phyloP scores from a whole-genome alignment of 331 rosid genomes.

The Spiraea crenata region DNA sequence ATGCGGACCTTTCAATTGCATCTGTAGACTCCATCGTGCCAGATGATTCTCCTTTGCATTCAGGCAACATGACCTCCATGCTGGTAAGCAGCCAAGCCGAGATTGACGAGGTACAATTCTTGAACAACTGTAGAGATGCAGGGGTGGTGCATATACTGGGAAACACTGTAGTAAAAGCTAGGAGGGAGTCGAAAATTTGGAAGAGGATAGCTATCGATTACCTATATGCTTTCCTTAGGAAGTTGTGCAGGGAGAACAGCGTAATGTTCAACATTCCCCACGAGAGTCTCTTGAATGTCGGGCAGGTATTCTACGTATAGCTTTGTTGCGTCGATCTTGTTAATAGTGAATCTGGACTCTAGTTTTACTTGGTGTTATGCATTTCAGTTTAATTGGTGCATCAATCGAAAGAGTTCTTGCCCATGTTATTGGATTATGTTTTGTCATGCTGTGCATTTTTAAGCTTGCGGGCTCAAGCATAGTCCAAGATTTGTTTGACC shows the following conservation, averaged over 20 bases:
- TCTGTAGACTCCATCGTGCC: conserved; percentile 73
- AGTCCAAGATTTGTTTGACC: no score
- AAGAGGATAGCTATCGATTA: conserved; percentile 92
- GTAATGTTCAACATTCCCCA: conserved; percentile 96
- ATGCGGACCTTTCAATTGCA: conserved; percentile 44
- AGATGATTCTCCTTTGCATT: conserved; percentile 47
- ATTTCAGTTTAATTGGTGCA: not conserved
- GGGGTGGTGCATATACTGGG: conserved; percentile 98
- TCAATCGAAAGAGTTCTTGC: not conserved
- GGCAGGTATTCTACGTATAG: conserved; percentile 90
- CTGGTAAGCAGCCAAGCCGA: conserved; percentile 52
- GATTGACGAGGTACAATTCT: conserved; percentile 70
- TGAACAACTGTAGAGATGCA: conserved; percentile 77
- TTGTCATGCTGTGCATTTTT: no score
- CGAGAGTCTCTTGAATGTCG: conserved; percentile 90
- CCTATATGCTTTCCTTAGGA: conserved; percentile 88
- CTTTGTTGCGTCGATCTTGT: not conserved
- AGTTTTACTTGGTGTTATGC: no score
- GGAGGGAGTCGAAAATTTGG: conserved; percentile 75
- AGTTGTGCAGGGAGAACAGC: conserved; percentile 90
- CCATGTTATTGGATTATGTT: no score
- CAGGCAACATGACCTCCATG: conserved; percentile 38
- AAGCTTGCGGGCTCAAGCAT: no score
- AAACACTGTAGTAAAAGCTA: conserved; percentile 81
- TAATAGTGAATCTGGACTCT: not conserved